Conservation (phyloP, 2,329 filamentous ascomycete genomes). For the Fusarium sororula region DNA sequence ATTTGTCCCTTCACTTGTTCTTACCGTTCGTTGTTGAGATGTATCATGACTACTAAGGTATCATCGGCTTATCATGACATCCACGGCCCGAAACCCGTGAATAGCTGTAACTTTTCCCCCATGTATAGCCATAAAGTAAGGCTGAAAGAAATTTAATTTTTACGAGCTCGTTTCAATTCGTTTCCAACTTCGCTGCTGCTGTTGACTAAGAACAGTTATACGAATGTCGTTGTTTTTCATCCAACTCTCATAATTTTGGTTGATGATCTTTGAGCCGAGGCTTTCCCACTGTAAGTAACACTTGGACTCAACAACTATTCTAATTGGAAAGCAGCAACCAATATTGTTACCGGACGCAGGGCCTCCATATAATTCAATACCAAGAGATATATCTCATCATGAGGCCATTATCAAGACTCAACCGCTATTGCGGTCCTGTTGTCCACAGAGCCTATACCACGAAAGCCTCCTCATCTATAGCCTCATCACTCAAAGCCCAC, state of each 20-base stretch:
- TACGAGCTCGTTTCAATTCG: too few species aligned
- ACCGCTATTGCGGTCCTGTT: conserved; percentile 6
- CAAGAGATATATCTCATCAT: neutral
- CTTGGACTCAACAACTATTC: neutral
- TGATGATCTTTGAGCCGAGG: neutral
- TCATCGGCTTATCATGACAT: neutral
- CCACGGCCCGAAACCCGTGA: neutral
- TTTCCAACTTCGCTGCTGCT: too few species aligned
- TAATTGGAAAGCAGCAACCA: neutral
- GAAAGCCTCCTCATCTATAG: conserved; percentile 12
- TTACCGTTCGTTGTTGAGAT: neutral
- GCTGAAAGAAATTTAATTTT: neutral
- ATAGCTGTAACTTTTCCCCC: neutral
- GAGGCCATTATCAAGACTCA: neutral
- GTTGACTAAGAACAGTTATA: neutral
- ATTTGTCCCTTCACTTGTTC: neutral
- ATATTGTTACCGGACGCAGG: neutral
- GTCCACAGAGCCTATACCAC: conserved; percentile 6
- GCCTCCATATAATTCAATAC: neutral
- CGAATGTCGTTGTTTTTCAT: neutral
- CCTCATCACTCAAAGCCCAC: conserved; percentile 38
- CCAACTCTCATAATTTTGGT: neutral
- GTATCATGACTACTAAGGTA: neutral
- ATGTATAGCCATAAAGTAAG: neutral
- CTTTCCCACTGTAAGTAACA: neutral